These are phyloP conservation scores for Cichorium intybus DNA, from an alignment of 140 eudicot genomes.

Conservation along the genomic window DNA sequence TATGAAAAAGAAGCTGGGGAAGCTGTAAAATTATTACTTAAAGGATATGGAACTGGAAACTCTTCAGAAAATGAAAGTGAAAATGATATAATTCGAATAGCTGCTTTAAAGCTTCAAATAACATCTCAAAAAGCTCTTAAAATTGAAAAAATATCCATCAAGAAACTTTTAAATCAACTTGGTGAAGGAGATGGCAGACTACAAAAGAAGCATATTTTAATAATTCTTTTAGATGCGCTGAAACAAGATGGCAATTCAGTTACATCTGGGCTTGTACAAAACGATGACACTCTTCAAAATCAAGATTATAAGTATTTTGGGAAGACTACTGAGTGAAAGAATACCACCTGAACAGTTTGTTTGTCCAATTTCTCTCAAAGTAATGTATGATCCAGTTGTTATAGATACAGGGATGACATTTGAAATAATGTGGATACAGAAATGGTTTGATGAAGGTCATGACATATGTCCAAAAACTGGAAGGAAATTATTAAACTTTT, in stretches of 20 bases:
- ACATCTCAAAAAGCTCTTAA: conserved; percentile 52
- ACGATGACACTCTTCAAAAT: conserved; percentile 18
- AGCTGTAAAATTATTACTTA: conserved; percentile 39
- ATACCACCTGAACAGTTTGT: no score
- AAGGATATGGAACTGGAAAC: conserved; percentile 30
- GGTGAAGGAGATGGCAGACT: conserved; percentile 33
- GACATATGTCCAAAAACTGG: no score
- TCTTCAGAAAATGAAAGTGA: conserved; percentile 37
- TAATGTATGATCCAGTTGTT: no score
- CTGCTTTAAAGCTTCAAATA: conserved; percentile 51
- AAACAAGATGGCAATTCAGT: conserved; percentile 42
- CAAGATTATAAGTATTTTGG: conserved; percentile 28
- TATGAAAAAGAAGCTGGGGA: conserved; percentile 69
- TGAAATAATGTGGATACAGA: no score
- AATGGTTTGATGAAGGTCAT: no score
- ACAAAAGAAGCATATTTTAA: conserved; percentile 43
- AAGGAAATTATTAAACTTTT: no score
- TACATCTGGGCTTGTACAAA: conserved; percentile 7
- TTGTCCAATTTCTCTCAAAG: no score
- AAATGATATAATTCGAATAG: conserved; percentile 39
- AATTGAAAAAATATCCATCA: conserved; percentile 67
- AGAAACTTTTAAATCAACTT: conserved; percentile 36
- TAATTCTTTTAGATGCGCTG: conserved; percentile 45
- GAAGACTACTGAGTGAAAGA: no score
- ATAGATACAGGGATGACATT: no score